A percentile compares a stretch with the other conserved stretches of the same genome.
phyloP scores from a whole-genome alignment of 768 basidiomycete species.

The Termitomyces sp. region DNA sequence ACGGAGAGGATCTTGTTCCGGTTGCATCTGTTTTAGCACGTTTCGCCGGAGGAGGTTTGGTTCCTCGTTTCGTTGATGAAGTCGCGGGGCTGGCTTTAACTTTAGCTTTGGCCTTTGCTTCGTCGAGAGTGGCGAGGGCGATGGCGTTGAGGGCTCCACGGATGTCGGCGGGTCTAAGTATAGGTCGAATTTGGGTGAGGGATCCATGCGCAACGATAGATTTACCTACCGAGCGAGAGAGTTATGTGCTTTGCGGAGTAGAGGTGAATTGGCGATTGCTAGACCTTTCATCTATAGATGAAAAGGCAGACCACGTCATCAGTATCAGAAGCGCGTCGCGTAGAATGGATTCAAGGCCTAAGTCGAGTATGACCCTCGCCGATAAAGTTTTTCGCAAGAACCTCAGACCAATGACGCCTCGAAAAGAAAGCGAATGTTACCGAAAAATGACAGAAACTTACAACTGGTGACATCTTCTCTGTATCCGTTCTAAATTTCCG shows the following conservation, averaged over 20 bases:
- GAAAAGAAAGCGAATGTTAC: not conserved
- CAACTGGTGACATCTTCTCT: conserved; percentile 53
- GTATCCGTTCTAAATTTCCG: conserved; percentile 47
- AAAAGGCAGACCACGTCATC: not conserved
- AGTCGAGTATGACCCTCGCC: not conserved
- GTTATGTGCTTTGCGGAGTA: conserved; percentile 56
- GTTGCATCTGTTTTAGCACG: conserved; percentile 23
- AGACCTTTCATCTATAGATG: conserved; percentile 56
- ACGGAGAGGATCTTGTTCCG: conserved; percentile 10
- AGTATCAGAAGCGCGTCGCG: not conserved
- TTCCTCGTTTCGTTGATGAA: conserved; percentile 15
- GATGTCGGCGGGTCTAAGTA: conserved; percentile 51
- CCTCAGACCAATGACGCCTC: not conserved
- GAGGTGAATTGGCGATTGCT: conserved; percentile 53
- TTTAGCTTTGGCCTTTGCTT: conserved; percentile 38
- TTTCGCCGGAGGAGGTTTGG: conserved; percentile 37
- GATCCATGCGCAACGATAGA: not conserved
- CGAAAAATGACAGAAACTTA: conserved; percentile 27
- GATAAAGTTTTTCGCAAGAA: not conserved
- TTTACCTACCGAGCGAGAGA: conserved; percentile 51
- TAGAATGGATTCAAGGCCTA: not conserved
- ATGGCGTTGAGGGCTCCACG: conserved; percentile 49
- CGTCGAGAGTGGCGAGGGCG: conserved; percentile 42
- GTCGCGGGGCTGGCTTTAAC: conserved; percentile 20
- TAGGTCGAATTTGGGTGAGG: conserved; percentile 2